phyloP scores from a whole-genome alignment of 768 basidiomycete species.

The Russula olivacea region DNA sequence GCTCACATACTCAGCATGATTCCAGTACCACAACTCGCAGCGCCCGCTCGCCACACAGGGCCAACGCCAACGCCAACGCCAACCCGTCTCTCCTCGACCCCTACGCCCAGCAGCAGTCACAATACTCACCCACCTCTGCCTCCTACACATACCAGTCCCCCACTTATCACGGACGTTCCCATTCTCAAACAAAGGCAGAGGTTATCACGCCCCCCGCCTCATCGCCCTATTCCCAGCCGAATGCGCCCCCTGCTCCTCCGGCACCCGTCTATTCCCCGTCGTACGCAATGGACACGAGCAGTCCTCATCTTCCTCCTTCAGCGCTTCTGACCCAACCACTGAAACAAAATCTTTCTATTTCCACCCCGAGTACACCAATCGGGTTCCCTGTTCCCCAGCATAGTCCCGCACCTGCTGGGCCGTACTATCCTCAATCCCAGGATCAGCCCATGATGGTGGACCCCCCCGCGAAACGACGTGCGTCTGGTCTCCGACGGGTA shows the following conservation, averaged over 20 bases:
- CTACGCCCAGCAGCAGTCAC: slow-evolving; percentile 61
- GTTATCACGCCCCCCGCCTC: slow-evolving; percentile 33
- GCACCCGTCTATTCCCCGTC: slow-evolving; percentile 38
- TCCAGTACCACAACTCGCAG: slow-evolving; percentile 41
- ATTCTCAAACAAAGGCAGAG: slow-evolving; percentile 47
- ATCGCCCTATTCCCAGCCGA: slow-evolving; percentile 54
- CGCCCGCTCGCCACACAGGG: slow-evolving; percentile 59
- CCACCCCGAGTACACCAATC: slow-evolving; percentile 67
- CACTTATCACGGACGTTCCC: slow-evolving; percentile 40
- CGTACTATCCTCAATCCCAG: slow-evolving; percentile 47
- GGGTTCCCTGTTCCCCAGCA: slow-evolving; percentile 54
- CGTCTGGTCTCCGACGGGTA: slow-evolving; percentile 73
- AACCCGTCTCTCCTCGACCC: slow-evolving; percentile 51
- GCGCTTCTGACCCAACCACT: slow-evolving; percentile 46
- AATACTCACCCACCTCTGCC: slow-evolving; percentile 57
- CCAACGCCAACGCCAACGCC: slow-evolving; percentile 30
- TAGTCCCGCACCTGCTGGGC: slow-evolving; percentile 38
- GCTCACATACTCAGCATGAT: slow-evolving; percentile 50
- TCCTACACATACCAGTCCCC: slow-evolving; percentile 42
- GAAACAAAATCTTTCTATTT: slow-evolving; percentile 49
- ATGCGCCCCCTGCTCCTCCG: slow-evolving; percentile 32
- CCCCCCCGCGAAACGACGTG: slow-evolving; percentile 53
- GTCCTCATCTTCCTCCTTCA: slow-evolving; percentile 50
- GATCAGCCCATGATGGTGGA: slow-evolving; percentile 75
- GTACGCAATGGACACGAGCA: slow-evolving; percentile 61